Base-by-base conservation (phyloP, 768 basidiomycete genomes). In the Hortiboletus flavorubellus region DNA sequence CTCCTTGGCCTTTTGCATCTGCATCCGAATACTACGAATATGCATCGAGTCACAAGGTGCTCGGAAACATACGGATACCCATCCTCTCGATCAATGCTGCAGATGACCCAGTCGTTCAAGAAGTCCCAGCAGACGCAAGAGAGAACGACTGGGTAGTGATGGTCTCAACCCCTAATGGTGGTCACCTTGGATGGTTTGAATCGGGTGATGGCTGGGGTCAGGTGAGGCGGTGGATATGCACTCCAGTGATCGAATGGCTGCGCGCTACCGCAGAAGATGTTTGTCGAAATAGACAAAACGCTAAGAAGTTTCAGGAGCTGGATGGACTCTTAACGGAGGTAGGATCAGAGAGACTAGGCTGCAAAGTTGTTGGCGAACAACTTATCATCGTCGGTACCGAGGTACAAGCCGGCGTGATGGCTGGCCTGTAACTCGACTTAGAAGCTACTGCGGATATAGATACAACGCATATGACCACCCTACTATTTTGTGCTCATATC, bases 101-200 rank as follows among this genome's bases (percentile, higher is more conserved):
- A 23, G 88, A 92, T 67, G 91, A 92, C 69, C 91, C 91, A 18
- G 79, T 92, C 40, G 84, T 91, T 21, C 77, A 75, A 44, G 74
- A 80, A 51, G 76, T 86, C 38, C 88, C 87, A 31, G 76, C 79
- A 67, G 77, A 84, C 54, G 76, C 75, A 8, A 77, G 75, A 53
- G 77, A 75, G 26, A 83, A 81, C 59, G 75, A 74, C 6, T 79
- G 79, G 64, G 79, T 85, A 14, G 74, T 81, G 4, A 82, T 86
- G 73, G 83, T 75, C 21, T 64, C 86, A 45, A 91, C 91, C 0
- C 69, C 74, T 31, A 71, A 75, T 21, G 91, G 89, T 1, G 89
- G 90, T 0, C 90, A 92, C 72, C 76, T 93, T 14, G 92, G 92
- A 37, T 95, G 90, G 90, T 91, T 91, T 61, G 80, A 88, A 70